Conservation (phyloP, 495 filamentous ascomycete species). For the Ramalina intermedia region DNA sequence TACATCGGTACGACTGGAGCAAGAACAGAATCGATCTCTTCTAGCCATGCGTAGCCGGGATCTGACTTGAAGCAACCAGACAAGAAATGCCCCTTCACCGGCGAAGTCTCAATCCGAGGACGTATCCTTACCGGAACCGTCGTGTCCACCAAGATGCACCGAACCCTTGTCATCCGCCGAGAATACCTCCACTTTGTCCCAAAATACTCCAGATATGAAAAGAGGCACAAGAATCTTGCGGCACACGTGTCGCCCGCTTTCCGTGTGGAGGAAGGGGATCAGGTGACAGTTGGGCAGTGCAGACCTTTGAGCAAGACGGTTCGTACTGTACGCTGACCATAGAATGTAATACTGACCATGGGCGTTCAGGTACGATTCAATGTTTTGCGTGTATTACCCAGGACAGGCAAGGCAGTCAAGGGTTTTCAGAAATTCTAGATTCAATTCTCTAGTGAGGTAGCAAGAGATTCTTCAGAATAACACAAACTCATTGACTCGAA, state of each 20-base stretch:
- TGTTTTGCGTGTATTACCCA: constrained; percentile 88
- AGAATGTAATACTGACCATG: background rate
- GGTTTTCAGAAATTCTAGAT: constrained; percentile 91
- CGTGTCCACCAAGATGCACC: constrained; percentile 99
- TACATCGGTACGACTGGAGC: constrained; percentile 78
- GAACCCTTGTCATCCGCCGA: constrained; percentile 96
- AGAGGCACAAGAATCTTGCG: constrained; percentile 98
- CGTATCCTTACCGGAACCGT: constrained; percentile 99
- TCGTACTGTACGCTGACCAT: constrained; percentile 26
- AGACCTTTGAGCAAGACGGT: constrained; percentile 97
- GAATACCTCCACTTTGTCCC: constrained; percentile 99
- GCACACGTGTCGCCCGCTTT: constrained; percentile 98
- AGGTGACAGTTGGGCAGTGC: constrained; percentile 98
- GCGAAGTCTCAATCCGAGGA: constrained; percentile 94
- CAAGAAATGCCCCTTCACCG: constrained; percentile 99
- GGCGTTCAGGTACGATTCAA: constrained; percentile 84
- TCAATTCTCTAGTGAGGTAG: background rate
- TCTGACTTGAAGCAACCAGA: constrained; percentile 36
- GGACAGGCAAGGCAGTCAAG: constrained; percentile 95
- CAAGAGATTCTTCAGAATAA: background rate
- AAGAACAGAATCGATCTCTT: background rate
- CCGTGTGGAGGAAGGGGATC: constrained; percentile 98
- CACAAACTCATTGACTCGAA: background rate
- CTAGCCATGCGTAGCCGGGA: background rate
- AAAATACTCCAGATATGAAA: constrained; percentile 99